Base-by-base conservation (phyloP, 2,329 filamentous ascomycete genomes). In the Calonectria hawksworthii region DNA sequence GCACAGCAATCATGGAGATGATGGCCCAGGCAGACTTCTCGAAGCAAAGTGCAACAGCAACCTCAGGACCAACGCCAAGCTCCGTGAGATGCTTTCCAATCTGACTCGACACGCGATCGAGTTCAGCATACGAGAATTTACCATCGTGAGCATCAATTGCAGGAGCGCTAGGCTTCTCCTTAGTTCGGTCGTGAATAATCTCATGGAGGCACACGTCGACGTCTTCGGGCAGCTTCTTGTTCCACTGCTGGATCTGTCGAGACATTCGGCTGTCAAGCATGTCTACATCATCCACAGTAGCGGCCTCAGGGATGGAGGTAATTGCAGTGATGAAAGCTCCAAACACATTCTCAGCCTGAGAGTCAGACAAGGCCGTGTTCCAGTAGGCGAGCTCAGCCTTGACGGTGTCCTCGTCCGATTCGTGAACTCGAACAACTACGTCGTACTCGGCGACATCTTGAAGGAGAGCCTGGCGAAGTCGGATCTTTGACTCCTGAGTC, bases 401-500 rank as follows among this genome's bases (percentile, higher is more conserved):
- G 34, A 63, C 36, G 23, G 21, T 63, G 14, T 36, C 34, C 16
- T 63, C 56, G 10, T 63, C 56, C 9, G 56, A 28, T 28, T 63
- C 56, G 56, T 63, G 56, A 16, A 63, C 38, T 16, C 56, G 34
- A 30, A 63, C 56, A 10, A 63, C 56, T 0, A 63, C 56, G 9
- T 63, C 56, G 23, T 63, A 63, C 56, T 63, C 56, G 7, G 56
- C 56, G 1, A 63, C 56, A 41, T 63, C 56, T n/a, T 63, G 56
- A 16, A 63, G 56, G 3, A 63, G 36, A 28, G 38, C 56, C 23
- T 63, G 56, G n/a, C 56, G 56, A 18, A 63, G 36, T 7, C 56
- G 56, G 56, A 63, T 63, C 23, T 63, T 63, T 8, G 56, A 23
- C 18, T 28, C 34, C 9, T 63, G 34, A 3, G 23, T 26, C 56